These are phyloP conservation scores for Malassezia nana DNA, from an alignment of 1,284 basidiomycete genomes.

Conservation along the genomic window DNA sequence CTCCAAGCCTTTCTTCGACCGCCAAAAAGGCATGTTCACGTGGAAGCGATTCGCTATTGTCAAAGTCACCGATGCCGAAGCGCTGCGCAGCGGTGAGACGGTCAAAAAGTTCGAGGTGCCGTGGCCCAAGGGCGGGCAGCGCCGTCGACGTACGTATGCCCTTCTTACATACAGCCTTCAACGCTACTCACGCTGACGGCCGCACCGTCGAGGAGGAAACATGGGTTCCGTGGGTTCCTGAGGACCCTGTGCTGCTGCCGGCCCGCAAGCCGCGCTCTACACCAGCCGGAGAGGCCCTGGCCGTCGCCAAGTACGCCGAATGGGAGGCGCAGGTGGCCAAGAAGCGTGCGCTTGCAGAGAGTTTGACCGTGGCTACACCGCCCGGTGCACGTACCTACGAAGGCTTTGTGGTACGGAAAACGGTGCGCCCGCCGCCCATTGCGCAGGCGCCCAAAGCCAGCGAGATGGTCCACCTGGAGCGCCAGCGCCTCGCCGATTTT, in stretches of 20 bases:
- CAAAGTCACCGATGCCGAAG: constrained; percentile 24
- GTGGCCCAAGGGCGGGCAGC: constrained; percentile 34
- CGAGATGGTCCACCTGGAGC: constrained; percentile 25
- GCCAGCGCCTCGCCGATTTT: constrained; percentile 26
- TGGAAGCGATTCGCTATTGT: constrained; percentile 45
- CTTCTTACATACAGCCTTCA: constrained; percentile 1
- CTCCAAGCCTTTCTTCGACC: constrained; percentile 29
- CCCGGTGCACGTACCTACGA: constrained; percentile 24
- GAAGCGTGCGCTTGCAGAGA: constrained; percentile 9
- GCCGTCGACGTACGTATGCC: constrained; percentile 14
- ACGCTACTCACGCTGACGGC: constrained; percentile 19
- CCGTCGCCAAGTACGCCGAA: constrained; percentile 17
- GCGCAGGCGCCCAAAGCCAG: constrained; percentile 37
- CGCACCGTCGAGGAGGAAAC: constrained; percentile 32
- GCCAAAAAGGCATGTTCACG: constrained; percentile 27
- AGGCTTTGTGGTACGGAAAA: constrained; percentile 21
- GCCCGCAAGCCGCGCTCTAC: constrained; percentile 22
- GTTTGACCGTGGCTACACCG: constrained; percentile 16
- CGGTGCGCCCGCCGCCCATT: constrained; percentile 33
- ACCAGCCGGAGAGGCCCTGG: constrained; percentile 23
- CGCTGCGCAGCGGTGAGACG: constrained; percentile 21
- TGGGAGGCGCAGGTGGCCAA: constrained; percentile 17
- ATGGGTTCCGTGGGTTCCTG: constrained; percentile 42
- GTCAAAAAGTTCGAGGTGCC: constrained; percentile 38
- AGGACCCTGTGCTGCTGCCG: constrained; percentile 36